Percentiles rank a stretch among this genome's conserved stretches.
These are phyloP conservation scores for Colletotrichum lindemuthianum DNA, from an alignment of 2,329 filamentous ascomycete genomes.

Conservation along the genomic window DNA sequence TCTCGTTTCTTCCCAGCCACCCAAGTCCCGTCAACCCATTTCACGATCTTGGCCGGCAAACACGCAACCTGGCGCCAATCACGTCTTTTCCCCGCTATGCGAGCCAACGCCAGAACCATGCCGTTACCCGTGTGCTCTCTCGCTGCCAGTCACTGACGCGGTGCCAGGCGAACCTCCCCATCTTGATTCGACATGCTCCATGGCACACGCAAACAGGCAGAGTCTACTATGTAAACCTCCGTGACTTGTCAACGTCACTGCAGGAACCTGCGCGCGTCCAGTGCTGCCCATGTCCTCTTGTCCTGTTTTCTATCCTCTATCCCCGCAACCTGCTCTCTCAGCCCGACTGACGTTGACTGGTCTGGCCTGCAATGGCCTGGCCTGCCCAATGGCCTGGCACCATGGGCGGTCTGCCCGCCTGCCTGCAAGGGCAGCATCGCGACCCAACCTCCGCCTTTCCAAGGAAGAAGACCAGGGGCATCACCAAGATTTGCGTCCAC, in stretches of 20 bases:
- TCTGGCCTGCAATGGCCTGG: conserved; percentile 2
- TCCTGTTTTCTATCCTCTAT: neutral
- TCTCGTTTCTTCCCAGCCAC: conserved; percentile 14
- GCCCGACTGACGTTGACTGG: neutral
- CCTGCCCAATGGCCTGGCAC: neutral
- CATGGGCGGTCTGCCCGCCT: conserved; percentile 1
- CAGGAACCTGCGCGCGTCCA: conserved; percentile 3
- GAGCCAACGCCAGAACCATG: conserved; percentile 27
- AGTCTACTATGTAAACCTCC: neutral
- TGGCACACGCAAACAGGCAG: conserved; percentile 10
- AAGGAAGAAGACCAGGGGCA: conserved; percentile 23
- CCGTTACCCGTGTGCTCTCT: conserved; percentile 28
- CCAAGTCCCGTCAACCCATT: conserved; percentile 14
- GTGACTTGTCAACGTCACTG: conserved; percentile 22
- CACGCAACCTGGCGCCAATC: conserved; percentile 34
- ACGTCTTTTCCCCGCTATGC: conserved; percentile 7
- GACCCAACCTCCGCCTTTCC: conserved; percentile 35
- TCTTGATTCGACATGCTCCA: conserved; percentile 11
- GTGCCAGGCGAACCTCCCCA: conserved; percentile 9
- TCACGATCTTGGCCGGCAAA: conserved; percentile 32
- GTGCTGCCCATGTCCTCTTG: conserved; percentile 5
- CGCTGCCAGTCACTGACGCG: conserved; percentile 8
- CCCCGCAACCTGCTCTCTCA: neutral
- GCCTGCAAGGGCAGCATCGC: conserved; percentile 27
- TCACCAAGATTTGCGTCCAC: conserved; percentile 30